phyloP scores from a whole-genome alignment of 2,329 filamentous ascomycete genomes.

The Paracorniculantispora psalliotae region DNA sequence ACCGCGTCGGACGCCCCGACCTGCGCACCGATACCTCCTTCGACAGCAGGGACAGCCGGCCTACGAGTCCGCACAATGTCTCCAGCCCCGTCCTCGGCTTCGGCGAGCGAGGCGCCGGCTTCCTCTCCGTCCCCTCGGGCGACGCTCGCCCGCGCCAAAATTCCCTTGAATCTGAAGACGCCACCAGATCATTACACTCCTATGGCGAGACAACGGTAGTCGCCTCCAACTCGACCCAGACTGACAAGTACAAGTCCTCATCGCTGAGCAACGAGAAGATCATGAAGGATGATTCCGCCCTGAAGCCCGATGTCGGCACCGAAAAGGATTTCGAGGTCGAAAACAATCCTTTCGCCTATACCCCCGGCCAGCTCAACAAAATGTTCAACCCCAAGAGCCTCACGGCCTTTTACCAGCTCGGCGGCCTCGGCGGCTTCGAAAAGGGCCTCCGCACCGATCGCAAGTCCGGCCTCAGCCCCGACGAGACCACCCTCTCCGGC shows the following conservation, averaged over 20 bases:
- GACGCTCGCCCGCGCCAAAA: constrained; percentile 57
- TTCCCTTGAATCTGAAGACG: constrained; percentile 64
- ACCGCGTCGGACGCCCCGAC: constrained; percentile 32
- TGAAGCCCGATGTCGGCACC: constrained; percentile 70
- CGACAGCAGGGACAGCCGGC: constrained; percentile 61
- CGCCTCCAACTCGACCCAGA: constrained; percentile 38
- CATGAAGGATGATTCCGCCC: constrained; percentile 60
- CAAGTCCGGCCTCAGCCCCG: constrained; percentile 66
- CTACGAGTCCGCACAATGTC: constrained; percentile 69
- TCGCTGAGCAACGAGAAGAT: constrained; percentile 48
- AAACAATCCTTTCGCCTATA: constrained; percentile 81
- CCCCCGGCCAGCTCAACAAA: constrained; percentile 78
- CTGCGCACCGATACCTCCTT: constrained; percentile 54
- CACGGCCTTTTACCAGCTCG: constrained; percentile 73
- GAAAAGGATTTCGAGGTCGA: constrained; percentile 71
- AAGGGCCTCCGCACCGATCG: constrained; percentile 71
- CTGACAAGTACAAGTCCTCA: constrained; percentile 34
- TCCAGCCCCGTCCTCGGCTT: constrained; percentile 48
- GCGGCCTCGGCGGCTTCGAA: constrained; percentile 73
- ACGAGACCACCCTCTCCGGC: constrained; percentile 65
- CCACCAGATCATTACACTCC: constrained; percentile 52
- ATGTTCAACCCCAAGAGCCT: constrained; percentile 86
- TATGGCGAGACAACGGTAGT: constrained; percentile 60
- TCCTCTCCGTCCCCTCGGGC: constrained; percentile 61
- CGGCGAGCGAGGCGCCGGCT: constrained; percentile 46